These are phyloP conservation scores for Yamadazyma triangularis DNA, from an alignment of 1,139 yeast species.

Conservation along the genomic window DNA sequence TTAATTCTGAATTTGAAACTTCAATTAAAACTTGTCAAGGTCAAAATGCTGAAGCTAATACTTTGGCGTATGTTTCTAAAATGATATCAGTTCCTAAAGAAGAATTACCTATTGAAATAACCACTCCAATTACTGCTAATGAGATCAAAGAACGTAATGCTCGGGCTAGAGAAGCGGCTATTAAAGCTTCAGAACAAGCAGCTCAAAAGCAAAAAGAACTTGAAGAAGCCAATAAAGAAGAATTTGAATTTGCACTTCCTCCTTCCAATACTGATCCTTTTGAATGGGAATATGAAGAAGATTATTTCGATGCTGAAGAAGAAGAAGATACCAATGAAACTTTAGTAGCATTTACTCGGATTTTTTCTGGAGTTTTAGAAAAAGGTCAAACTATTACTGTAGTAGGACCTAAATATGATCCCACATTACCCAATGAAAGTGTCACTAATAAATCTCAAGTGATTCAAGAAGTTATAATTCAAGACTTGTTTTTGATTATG, in stretches of 20 bases:
- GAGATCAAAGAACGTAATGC: slow-evolving; percentile 67
- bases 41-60: slow-evolving; percentile 48
- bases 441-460: slow-evolving; percentile 40
- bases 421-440: slow-evolving; percentile 54
- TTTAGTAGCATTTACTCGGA: slow-evolving; percentile 81
- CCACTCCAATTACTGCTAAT: slow-evolving; percentile 39
- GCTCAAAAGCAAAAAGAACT: slow-evolving; percentile 18
- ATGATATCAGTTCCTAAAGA: slow-evolving; percentile 78
- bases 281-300: slow-evolving; percentile 46
- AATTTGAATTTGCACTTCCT: slow-evolving; percentile 30
- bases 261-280: slow-evolving; percentile 28
- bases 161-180: slow-evolving; percentile 66
- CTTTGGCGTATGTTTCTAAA: slow-evolving; percentile 84
- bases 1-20: slow-evolving; percentile 45
- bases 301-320: slow-evolving; percentile 40
- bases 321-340: slow-evolving; percentile 51
- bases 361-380: slow-evolving; percentile 77
- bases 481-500: slow-evolving; percentile 80
- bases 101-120: slow-evolving; percentile 63
- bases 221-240: slow-evolving; percentile 13
- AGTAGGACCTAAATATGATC: slow-evolving; percentile 85
- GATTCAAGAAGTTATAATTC: slow-evolving; percentile 42
- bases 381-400: slow-evolving; percentile 73
- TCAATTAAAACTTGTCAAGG: slow-evolving; percentile 62
- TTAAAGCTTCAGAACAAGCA: slow-evolving; percentile 63